These are phyloP conservation scores for Coleophoma crateriformis DNA, from an alignment of 2,329 filamentous ascomycete genomes.

Conservation along the genomic window DNA sequence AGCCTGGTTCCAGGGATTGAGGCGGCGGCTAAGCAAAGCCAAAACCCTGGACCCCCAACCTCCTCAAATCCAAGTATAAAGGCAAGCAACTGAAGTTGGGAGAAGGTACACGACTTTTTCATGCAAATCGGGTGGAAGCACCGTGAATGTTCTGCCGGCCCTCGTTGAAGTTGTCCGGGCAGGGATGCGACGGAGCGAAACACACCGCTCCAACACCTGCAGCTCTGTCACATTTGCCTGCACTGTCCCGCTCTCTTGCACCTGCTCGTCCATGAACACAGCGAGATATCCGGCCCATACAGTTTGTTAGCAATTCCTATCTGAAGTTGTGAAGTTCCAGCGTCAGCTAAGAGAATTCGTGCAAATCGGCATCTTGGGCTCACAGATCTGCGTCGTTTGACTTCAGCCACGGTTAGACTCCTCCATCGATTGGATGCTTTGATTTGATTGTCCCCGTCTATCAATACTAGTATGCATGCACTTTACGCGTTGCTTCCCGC, in stretches of 20 bases:
- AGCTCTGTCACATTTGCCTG: constrained; percentile 11
- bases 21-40: neutral
- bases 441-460: neutral
- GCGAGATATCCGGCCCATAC: constrained; percentile 13
- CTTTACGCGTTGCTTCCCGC: constrained; percentile 9
- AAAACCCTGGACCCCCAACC: constrained; percentile 1
- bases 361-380: neutral
- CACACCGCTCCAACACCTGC: constrained; percentile 12
- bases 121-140: constrained; percentile 10
- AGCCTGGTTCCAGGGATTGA: too few relatives aligned
- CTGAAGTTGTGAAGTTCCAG: neutral
- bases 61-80: neutral
- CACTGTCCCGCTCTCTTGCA: constrained; percentile 5
- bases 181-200: constrained; percentile 2
- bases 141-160: constrained; percentile 9
- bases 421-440: constrained; percentile 9
- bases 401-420: neutral
- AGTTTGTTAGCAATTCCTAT: neutral
- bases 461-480: constrained; percentile 14
- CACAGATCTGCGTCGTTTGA: constrained; percentile 6
- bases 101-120: neutral
- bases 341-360: neutral
- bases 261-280: constrained; percentile 7
- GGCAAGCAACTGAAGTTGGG: constrained; percentile 12
- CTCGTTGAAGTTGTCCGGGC: constrained; percentile 1